These are phyloP conservation scores for Kwoniella sp. DNA, from an alignment of 768 basidiomycete genomes.

Conservation along the genomic window DNA sequence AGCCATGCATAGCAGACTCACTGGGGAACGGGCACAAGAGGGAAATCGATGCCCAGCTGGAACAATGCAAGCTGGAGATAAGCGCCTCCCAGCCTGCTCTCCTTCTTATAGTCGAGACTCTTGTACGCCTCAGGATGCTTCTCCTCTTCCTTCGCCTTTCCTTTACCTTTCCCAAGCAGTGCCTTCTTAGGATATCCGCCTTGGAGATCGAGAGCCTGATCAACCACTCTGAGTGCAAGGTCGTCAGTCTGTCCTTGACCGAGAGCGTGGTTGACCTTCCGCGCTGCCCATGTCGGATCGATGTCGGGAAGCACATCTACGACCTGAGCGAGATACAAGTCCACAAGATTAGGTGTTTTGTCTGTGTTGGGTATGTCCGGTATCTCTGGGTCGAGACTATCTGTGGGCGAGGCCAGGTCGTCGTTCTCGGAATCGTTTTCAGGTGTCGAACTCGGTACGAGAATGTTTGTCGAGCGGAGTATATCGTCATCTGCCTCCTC, in stretches of 20 bases:
- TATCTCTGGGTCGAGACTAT: background rate
- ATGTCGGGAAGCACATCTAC: slow-evolving; percentile 36
- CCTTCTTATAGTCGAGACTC: slow-evolving; percentile 15
- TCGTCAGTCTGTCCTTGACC: slow-evolving; percentile 1
- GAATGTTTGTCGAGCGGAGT: no score
- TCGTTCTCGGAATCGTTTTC: background rate
- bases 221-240: slow-evolving; percentile 12
- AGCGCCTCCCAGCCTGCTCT: slow-evolving; percentile 36
- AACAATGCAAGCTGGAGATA: slow-evolving; percentile 52
- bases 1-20: slow-evolving; percentile 2
- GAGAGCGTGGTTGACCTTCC: slow-evolving; percentile 2
- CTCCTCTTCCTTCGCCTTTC: slow-evolving; percentile 49
- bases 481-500: no score
- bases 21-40: slow-evolving; percentile 19
- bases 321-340: slow-evolving; percentile 18
- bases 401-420: background rate
- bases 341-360: no score
- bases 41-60: slow-evolving; percentile 57
- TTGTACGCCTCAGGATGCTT: slow-evolving; percentile 19
- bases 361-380: no score
- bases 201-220: slow-evolving; percentile 24
- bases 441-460: no score
- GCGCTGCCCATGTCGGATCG: slow-evolving; percentile 14
- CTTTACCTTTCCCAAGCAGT: slow-evolving; percentile 52
- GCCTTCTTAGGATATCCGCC: slow-evolving; percentile 25